These are phyloP conservation scores for Pelargonium cotyledonis DNA, from an alignment of 441 rosid genomes.

Conservation along the genomic window DNA sequence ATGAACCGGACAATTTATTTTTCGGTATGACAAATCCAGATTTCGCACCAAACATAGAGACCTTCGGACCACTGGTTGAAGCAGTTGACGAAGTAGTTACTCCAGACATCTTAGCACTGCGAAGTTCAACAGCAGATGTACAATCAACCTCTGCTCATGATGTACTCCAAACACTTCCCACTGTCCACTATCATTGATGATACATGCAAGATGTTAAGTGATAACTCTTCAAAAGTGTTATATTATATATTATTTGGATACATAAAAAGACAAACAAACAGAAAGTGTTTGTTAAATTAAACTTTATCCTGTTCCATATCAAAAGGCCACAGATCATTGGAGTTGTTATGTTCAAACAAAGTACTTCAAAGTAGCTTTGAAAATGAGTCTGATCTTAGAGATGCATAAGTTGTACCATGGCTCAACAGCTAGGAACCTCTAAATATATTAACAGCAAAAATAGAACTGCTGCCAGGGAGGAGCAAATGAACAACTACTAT, in stretches of 20 bases:
- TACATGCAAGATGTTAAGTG: background rate
- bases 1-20: constrained; percentile 76
- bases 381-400: no score
- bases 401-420: no score
- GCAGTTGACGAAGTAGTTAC: constrained; percentile 26
- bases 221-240: background rate
- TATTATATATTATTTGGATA: background rate
- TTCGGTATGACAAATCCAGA: constrained; percentile 85
- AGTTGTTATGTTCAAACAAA: no score
- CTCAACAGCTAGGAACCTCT: no score
- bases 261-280: background rate
- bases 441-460: no score
- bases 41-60: constrained; percentile 60
- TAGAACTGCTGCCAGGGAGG: no score
- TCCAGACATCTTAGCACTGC: constrained; percentile 21
- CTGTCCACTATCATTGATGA: background rate
- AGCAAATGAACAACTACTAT: no score
- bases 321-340: no score
- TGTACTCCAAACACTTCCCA: background rate
- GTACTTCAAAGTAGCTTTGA: no score
- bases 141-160: constrained; percentile 4
- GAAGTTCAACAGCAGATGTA: constrained; percentile 7
- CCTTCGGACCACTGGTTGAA: constrained; percentile 36
- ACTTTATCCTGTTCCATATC: no score
- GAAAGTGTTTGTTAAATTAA: background rate